Percentiles rank a stretch among this genome's conserved stretches.
Conservation (phyloP, 2,329 filamentous ascomycete genomes). For the Decorospora gaudefroyi region DNA sequence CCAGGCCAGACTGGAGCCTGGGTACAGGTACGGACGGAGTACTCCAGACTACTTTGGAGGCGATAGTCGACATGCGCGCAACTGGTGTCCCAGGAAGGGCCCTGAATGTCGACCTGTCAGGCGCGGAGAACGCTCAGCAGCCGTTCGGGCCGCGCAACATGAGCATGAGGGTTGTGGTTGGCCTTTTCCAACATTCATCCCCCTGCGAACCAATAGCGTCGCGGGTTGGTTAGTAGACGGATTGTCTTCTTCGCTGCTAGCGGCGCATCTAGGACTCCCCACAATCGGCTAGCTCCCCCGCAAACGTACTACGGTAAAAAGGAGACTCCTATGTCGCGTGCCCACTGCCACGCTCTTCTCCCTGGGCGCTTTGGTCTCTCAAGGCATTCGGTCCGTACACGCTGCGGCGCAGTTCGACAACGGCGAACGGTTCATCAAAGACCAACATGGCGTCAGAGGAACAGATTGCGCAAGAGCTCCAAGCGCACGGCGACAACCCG, state of each 20-base stretch:
- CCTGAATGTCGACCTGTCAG: background rate
- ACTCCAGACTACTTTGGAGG: background rate
- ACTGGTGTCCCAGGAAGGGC: constrained; percentile 1
- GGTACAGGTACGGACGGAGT: too few species aligned
- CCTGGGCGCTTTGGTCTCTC: constrained; percentile 4
- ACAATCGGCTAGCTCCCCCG: constrained; percentile 27
- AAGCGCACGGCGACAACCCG: constrained; percentile 18
- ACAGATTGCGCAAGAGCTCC: constrained; percentile 13
- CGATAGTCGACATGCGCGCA: constrained; percentile 2
- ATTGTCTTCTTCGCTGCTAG: constrained; percentile 9
- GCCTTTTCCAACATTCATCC: constrained; percentile 16
- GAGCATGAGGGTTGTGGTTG: constrained; percentile 4
- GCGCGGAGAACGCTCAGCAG: background rate
- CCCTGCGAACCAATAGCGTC: constrained; percentile 1
- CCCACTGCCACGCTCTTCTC: constrained; percentile 1
- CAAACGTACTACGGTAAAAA: constrained; percentile 15
- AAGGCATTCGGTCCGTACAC: constrained; percentile 10
- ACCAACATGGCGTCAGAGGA: constrained; percentile 8
- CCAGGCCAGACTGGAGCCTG: too few species aligned
- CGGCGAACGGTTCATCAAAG: constrained; percentile 3
- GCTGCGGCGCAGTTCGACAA: constrained; percentile 12
- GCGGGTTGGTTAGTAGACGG: constrained; percentile 13
- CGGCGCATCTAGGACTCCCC: constrained; percentile 30
- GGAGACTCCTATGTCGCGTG: constrained; percentile 7
- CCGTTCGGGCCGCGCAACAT: constrained; percentile 9